phyloP scores from a whole-genome alignment of 441 rosid genomes.

The Erodium trifolium region DNA sequence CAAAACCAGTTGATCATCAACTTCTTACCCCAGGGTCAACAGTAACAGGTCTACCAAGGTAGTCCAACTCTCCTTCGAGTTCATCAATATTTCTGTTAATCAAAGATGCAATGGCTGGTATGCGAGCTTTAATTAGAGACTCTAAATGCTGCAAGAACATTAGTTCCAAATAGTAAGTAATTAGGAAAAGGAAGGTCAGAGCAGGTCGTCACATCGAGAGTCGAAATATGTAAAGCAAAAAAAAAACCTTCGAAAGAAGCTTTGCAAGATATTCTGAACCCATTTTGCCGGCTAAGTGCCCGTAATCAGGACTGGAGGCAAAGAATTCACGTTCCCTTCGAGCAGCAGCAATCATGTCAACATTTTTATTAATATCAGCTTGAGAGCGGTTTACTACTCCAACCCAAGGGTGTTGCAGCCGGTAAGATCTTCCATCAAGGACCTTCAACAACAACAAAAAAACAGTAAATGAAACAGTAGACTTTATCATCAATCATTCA shows the following conservation, averaged over 20 bases:
- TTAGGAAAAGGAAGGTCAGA: background rate
- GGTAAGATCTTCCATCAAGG: slow-evolving; percentile 86
- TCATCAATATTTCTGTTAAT: slow-evolving; percentile 93
- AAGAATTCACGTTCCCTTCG: slow-evolving; percentile 88
- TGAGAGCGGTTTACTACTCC: slow-evolving; percentile 46
- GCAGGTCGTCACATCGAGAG: background rate
- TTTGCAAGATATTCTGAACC: slow-evolving; percentile 76
- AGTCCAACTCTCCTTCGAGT: slow-evolving; percentile 89
- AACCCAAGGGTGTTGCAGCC: slow-evolving; percentile 98
- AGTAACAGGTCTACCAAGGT: slow-evolving; percentile 14
- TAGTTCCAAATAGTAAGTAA: slow-evolving; percentile 1
- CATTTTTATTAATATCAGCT: too few species aligned
- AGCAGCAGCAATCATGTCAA: slow-evolving; percentile 87
- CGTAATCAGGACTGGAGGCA: slow-evolving; percentile 92
- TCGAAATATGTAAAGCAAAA: background rate
- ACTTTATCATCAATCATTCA: background rate
- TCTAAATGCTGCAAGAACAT: slow-evolving; percentile 66
- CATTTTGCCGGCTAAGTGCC: slow-evolving; percentile 87
- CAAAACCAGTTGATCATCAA: background rate
- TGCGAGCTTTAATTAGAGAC: slow-evolving; percentile 79
- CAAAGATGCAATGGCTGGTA: slow-evolving; percentile 88
- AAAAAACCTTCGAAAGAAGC: slow-evolving; percentile 32
- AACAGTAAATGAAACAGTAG: background rate
- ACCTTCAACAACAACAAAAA: slow-evolving; percentile 35
- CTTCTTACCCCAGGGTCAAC: slow-evolving; percentile 83